Evolutionary conservation across 305 asterid genomes (phyloP), one percentile per base, ranked within the genome.

Genomic region (Rubia balearica): DNA sequence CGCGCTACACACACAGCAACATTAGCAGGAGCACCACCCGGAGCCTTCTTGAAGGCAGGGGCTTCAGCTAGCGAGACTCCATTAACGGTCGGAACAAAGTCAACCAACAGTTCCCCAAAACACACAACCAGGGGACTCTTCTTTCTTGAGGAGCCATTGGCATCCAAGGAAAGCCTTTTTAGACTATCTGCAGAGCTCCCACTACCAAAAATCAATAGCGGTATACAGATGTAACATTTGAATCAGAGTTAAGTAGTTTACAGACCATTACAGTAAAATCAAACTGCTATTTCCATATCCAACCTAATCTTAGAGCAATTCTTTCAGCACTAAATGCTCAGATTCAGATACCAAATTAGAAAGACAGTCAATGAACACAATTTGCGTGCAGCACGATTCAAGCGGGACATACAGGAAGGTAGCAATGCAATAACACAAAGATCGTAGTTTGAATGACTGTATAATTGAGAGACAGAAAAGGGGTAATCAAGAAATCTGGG

Each of bases 21-120:
- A 71, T 94, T 94, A 67, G 99, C 99, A 33, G 99, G 97, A 73
- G 99, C 99, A 71, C 98, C 98, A 61, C 97, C 98, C 0, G 98
- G 86, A 67, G 95, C 96, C 80, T 90, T 93, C 57, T 84, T 76
- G 71, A 90, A 93, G 70, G 95, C 85, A 63, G 97, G 92, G 67
- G 97, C 96, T 83, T 90, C 96, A 17, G 96, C 96, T 67, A 93
- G 89, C 61, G 97, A 90, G 83, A 89, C 96, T 73, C 92, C 98
- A 43, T 76, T 27, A 24, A 89, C 86, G 0, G 96, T 81, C 8
- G 97, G 98, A 77, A 93, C 96, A 72, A 93, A 93, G 84, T 93
- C 98, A 51, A 93, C 89, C 86, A 93, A 71, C 95, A 93, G 76
- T 77, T 93, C 97, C 45, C 98, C 98, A 43, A 93, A 93, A 79